A percentile compares a stretch with the other conserved stretches of the same genome.
phyloP scores from a whole-genome alignment of 2,329 filamentous ascomycete genomes.

The Neopestalotiopsis clavispora region DNA sequence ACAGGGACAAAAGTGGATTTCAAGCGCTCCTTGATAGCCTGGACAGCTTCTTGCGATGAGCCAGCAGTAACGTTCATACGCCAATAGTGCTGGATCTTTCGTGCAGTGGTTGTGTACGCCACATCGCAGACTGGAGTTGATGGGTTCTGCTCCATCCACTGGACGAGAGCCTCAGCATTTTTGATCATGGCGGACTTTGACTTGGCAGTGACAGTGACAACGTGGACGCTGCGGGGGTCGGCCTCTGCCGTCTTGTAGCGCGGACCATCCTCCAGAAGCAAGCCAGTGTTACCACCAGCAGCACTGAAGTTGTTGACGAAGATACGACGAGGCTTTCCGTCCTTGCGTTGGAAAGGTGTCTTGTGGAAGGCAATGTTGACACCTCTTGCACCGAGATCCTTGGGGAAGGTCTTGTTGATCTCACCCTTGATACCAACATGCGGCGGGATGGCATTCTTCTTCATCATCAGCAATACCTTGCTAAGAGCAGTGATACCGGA shows the following conservation, averaged over 20 bases:
- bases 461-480: slow-evolving; percentile 69
- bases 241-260: slow-evolving; percentile 32
- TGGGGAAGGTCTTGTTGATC: slow-evolving; percentile 65
- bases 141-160: slow-evolving; percentile 57
- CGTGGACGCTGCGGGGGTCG: slow-evolving; percentile 61
- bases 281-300: slow-evolving; percentile 72
- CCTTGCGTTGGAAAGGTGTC: slow-evolving; percentile 53
- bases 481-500: slow-evolving; percentile 66
- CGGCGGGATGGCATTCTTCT: slow-evolving; percentile 66
- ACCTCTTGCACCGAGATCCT: slow-evolving; percentile 60
- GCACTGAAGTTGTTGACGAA: slow-evolving; percentile 75
- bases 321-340: slow-evolving; percentile 51
- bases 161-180: slow-evolving; percentile 61
- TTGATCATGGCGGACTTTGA: slow-evolving; percentile 59
- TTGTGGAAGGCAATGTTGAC: slow-evolving; percentile 62
- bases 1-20: slow-evolving; percentile 50
- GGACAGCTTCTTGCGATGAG: slow-evolving; percentile 47
- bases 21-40: slow-evolving; percentile 45
- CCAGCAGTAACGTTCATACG: slow-evolving; percentile 54
- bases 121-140: slow-evolving; percentile 60
- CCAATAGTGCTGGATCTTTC: slow-evolving; percentile 64
- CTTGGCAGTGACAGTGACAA: slow-evolving; percentile 64
- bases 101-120: slow-evolving; percentile 72
- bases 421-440: slow-evolving; percentile 70
- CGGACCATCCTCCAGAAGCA: slow-evolving; percentile 68